These are phyloP conservation scores for Talaromyces pinophilus DNA, from an alignment of 2,329 filamentous ascomycete species.

Conservation along the genomic window DNA sequence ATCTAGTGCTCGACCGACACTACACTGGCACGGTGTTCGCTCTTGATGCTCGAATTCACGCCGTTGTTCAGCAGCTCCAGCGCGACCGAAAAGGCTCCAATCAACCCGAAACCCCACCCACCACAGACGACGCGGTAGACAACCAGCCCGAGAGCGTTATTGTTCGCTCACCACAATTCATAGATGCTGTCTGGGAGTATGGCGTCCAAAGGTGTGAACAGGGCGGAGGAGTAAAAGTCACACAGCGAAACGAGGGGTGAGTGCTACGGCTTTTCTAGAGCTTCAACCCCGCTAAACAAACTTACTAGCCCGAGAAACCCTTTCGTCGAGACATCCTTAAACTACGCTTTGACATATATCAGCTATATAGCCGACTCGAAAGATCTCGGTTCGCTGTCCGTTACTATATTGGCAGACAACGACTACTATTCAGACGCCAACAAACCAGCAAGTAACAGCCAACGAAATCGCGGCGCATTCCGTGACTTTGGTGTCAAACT, in stretches of 20 bases:
- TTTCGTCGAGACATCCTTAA: slow-evolving; percentile 89
- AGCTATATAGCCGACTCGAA: slow-evolving; percentile 51
- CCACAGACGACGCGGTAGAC: slow-evolving; percentile 59
- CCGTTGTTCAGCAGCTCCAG: slow-evolving; percentile 57
- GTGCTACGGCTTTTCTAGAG: slow-evolving; percentile 14
- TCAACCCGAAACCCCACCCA: slow-evolving; percentile 8
- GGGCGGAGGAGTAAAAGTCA: slow-evolving; percentile 77
- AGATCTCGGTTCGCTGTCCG: slow-evolving; percentile 65
- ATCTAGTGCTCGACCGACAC: slow-evolving; percentile 84
- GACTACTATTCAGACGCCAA: slow-evolving; percentile 87
- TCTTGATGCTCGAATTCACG: slow-evolving; percentile 65
- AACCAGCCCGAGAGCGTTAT: slow-evolving; percentile 65
- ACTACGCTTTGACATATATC: slow-evolving; percentile 83
- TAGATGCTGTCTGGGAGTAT: slow-evolving; percentile 84
- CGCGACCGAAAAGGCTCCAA: slow-evolving; percentile 29
- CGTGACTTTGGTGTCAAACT: slow-evolving; percentile 75
- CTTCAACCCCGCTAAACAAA: not conserved
- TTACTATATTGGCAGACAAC: slow-evolving; percentile 91
- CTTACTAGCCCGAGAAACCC: slow-evolving; percentile 63
- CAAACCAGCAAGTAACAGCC: slow-evolving; percentile 39
- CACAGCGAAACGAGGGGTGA: slow-evolving; percentile 57
- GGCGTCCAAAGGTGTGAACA: slow-evolving; percentile 69
- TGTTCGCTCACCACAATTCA: slow-evolving; percentile 89
- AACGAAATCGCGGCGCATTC: slow-evolving; percentile 59
- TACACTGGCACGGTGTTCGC: slow-evolving; percentile 75